phyloP scores from a whole-genome alignment of 805 yeast genomes.

The Danielia oregonensis region DNA sequence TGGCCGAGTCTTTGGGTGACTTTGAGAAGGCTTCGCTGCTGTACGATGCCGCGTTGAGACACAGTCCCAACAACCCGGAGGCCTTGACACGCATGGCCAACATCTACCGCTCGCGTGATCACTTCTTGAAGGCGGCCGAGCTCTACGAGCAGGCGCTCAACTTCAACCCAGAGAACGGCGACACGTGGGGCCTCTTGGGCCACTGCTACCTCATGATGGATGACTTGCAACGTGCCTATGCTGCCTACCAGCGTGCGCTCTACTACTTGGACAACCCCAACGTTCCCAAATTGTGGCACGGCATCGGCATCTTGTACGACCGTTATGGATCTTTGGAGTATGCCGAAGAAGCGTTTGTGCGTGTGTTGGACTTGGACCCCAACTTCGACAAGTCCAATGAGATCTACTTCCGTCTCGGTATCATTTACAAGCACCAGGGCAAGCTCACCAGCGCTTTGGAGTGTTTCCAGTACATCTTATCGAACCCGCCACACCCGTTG shows the following conservation, averaged over 20 bases:
- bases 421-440: constrained; percentile 92
- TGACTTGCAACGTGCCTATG: constrained; percentile 91
- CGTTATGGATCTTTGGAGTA: constrained; percentile 94
- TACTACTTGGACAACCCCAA: constrained; percentile 88
- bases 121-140: constrained; percentile 92
- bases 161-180: constrained; percentile 84
- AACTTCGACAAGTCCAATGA: constrained; percentile 95
- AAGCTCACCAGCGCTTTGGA: constrained; percentile 85
- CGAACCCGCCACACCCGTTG: constrained; percentile 91
- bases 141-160: constrained; percentile 83
- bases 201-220: constrained; percentile 97
- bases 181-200: constrained; percentile 94
- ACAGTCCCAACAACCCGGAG: constrained; percentile 80
- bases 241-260: constrained; percentile 94
- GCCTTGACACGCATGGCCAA: constrained; percentile 85
- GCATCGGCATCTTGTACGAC: constrained; percentile 94
- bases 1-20: constrained; percentile 87
- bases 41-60: constrained; percentile 82
- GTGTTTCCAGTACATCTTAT: constrained; percentile 87
- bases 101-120: constrained; percentile 82
- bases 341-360: constrained; percentile 97
- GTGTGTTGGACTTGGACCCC: constrained; percentile 93
- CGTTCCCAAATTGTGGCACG: constrained; percentile 98
- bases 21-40: constrained; percentile 85
- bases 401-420: constrained; percentile 92